Conservation (phyloP, 208 protist genomes). For the Crithidia bombi region DNA sequence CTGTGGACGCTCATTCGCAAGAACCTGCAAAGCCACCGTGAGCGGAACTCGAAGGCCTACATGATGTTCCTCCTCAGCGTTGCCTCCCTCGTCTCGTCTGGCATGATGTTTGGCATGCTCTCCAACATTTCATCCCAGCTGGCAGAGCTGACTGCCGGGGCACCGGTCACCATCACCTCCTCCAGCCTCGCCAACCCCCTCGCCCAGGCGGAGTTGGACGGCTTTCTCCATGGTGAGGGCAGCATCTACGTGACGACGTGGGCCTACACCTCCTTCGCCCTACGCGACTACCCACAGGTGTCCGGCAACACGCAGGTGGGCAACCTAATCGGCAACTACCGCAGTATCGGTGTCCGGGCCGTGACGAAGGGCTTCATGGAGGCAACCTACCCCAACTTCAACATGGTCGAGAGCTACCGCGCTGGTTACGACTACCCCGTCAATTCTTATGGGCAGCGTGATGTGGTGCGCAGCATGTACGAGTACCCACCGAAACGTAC, state of each 20-base stretch:
- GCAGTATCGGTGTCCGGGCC: conserved; percentile 40
- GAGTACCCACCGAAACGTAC: conserved; percentile 17
- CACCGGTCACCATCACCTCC: conserved; percentile 58
- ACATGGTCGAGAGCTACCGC: conserved; percentile 48
- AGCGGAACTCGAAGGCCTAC: conserved; percentile 92
- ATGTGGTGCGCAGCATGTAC: conserved; percentile 79
- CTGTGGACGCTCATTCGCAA: conserved; percentile 89
- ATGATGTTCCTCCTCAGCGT: conserved; percentile 95
- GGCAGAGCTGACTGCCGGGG: conserved; percentile 51
- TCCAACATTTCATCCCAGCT: conserved; percentile 51
- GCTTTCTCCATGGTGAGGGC: conserved; percentile 43
- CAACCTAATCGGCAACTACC: conserved; percentile 38
- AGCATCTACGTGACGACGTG: conserved; percentile 45
- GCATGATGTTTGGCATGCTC: conserved; percentile 75
- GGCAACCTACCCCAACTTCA: conserved; percentile 60
- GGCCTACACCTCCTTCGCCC: conserved; percentile 72
- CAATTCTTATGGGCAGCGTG: conserved; percentile 37
- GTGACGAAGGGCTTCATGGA: conserved; percentile 62
- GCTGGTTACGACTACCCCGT: conserved; percentile 38
- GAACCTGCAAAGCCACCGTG: conserved; percentile 88
- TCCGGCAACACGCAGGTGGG: conserved; percentile 28
- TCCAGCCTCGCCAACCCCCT: conserved; percentile 47
- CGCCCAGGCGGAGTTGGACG: conserved; percentile 45
- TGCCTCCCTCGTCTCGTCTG: conserved; percentile 88
- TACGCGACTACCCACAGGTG: conserved; percentile 69